Percentiles rank a stretch among this genome's conserved stretches.
Conservation (phyloP, 2,329 filamentous ascomycete species). For the Teratosphaeria gauchensis region DNA sequence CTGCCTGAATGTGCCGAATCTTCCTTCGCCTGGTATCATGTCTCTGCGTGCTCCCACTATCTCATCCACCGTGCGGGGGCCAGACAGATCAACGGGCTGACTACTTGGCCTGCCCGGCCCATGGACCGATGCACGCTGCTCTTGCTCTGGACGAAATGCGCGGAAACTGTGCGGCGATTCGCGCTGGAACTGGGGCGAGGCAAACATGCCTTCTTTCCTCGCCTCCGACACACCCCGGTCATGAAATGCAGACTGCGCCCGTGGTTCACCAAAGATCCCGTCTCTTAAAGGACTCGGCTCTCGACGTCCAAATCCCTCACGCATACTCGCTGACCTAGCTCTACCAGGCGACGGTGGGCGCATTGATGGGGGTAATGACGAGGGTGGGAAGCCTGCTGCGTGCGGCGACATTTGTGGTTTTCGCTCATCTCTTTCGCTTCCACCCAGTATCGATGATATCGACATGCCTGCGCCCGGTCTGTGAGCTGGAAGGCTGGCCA, state of each 20-base stretch:
- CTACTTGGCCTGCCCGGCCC: slow-evolving; percentile 24
- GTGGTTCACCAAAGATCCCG: slow-evolving; percentile 15
- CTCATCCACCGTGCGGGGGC: slow-evolving; percentile 14
- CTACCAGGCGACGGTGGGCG: slow-evolving; percentile 38
- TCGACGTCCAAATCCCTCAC: slow-evolving; percentile 19
- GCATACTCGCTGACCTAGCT: slow-evolving; percentile 28
- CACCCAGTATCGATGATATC: slow-evolving; percentile 61
- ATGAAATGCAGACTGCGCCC: slow-evolving; percentile 12
- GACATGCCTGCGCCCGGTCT: slow-evolving; percentile 59
- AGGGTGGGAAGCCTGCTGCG: slow-evolving; percentile 10
- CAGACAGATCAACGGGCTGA: slow-evolving; percentile 21
- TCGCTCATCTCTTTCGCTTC: slow-evolving; percentile 22
- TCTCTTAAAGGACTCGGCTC: slow-evolving; percentile 18
- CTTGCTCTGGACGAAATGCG: slow-evolving; percentile 17
- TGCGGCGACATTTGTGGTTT: slow-evolving; percentile 25
- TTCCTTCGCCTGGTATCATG: slow-evolving; percentile 9
- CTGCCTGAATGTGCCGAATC: slow-evolving; percentile 16
- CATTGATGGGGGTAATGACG: slow-evolving; percentile 32
- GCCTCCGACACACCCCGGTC: slow-evolving; percentile 18
- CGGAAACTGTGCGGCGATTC: slow-evolving; percentile 24
- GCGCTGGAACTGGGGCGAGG: slow-evolving; percentile 21
- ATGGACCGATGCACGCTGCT: slow-evolving; percentile 14
- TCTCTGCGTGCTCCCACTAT: slow-evolving; percentile 14
- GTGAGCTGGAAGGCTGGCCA: slow-evolving; percentile 41
- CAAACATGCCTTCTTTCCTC: slow-evolving; percentile 21